A percentile compares a stretch with the other conserved stretches of the same genome.
Conservation (phyloP, 2,329 filamentous ascomycete genomes). For the Beauveria brongniartii region DNA sequence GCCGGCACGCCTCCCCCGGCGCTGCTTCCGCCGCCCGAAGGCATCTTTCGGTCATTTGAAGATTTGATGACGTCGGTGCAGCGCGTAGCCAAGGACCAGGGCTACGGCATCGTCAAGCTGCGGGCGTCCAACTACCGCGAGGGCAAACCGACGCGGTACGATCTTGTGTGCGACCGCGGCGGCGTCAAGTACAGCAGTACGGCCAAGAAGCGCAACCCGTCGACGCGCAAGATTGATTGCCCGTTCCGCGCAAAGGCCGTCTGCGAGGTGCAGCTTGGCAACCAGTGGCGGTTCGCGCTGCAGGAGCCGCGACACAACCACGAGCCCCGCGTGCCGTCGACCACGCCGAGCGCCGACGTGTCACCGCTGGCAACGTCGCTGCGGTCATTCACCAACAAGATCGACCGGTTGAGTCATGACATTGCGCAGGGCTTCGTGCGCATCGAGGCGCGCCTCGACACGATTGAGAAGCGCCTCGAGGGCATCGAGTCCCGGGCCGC, state of each 20-base stretch:
- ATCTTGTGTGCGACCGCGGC: slow-evolving; percentile 54
- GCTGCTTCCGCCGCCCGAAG: slow-evolving; percentile 49
- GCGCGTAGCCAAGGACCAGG: slow-evolving; percentile 52
- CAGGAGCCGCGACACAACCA: slow-evolving; percentile 55
- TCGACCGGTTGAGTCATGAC: slow-evolving; percentile 51
- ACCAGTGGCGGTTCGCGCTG: slow-evolving; percentile 57
- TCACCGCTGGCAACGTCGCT: slow-evolving; percentile 50
- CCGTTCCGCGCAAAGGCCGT: slow-evolving; percentile 57
- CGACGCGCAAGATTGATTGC: slow-evolving; percentile 56
- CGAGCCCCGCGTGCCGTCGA: slow-evolving; percentile 47
- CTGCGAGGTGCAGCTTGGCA: slow-evolving; percentile 53
- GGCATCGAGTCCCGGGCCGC: slow-evolving; percentile 40
- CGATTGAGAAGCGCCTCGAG: slow-evolving; percentile 47
- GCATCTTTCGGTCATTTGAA: slow-evolving; percentile 52
- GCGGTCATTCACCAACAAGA: slow-evolving; percentile 49
- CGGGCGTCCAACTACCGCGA: slow-evolving; percentile 57
- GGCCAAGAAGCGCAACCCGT: slow-evolving; percentile 56
- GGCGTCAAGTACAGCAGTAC: slow-evolving; percentile 59
- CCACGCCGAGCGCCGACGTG: slow-evolving; percentile 47
- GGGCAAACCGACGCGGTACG: slow-evolving; percentile 53
- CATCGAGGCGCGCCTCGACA: slow-evolving; percentile 42
- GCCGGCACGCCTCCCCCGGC: slow-evolving; percentile 35
- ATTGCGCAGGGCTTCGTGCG: slow-evolving; percentile 43
- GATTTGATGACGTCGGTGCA: slow-evolving; percentile 51
- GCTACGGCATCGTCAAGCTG: slow-evolving; percentile 55